These are phyloP conservation scores for Megacollybia platyphylla DNA, from an alignment of 1,284 basidiomycete genomes.

Conservation along the genomic window DNA sequence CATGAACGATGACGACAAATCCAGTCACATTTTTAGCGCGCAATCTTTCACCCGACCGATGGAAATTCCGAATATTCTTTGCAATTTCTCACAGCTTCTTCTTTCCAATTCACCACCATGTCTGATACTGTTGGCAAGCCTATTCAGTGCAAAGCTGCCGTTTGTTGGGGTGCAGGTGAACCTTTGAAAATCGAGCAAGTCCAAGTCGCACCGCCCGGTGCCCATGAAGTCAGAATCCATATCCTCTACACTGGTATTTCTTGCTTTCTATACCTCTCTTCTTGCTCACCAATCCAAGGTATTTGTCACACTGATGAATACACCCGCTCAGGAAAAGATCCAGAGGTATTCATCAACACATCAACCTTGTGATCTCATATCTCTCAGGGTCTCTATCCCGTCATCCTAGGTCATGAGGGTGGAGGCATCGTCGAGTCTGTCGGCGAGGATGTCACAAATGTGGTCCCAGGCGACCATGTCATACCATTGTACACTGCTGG, in stretches of 20 bases:
- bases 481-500: constrained; percentile 90
- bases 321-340: constrained; percentile 92
- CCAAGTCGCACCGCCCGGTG: constrained; percentile 84
- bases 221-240: constrained; percentile 88
- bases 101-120: constrained; percentile 25
- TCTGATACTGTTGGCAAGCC: constrained; percentile 57
- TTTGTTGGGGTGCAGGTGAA: constrained; percentile 93
- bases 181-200: constrained; percentile 85
- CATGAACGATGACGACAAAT: constrained; percentile 21
- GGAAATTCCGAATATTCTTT: background rate
- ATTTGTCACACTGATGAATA: constrained; percentile 99
- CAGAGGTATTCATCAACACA: constrained; percentile 46
- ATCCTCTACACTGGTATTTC: constrained; percentile 77
- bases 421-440: constrained; percentile 88
- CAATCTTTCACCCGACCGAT: background rate
- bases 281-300: constrained; percentile 27
- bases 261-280: constrained; percentile 4
- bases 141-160: constrained; percentile 90
- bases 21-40: too few species aligned
- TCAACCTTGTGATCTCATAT: constrained; percentile 2
- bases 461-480: constrained; percentile 79
- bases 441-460: constrained; percentile 85
- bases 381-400: constrained; percentile 79
- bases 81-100: constrained; percentile 5
- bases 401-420: constrained; percentile 89